Evolutionary conservation across 2,329 filamentous ascomycete genomes (phyloP), one percentile per base, ranked within the genome.

Genomic region (Ceratocystis ficicola): DNA sequence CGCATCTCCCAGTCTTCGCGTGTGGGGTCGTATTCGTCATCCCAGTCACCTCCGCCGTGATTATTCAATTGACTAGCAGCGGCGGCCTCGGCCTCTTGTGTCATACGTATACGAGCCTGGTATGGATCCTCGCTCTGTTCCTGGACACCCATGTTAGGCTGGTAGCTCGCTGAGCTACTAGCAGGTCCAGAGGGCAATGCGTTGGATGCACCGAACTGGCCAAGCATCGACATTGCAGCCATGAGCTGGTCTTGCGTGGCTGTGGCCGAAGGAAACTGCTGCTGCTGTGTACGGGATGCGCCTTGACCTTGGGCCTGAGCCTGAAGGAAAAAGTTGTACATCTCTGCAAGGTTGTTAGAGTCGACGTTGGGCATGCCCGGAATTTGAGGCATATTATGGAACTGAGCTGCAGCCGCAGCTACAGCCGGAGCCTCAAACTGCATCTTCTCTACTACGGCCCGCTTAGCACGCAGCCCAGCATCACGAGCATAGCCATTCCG

Each of bases 401-500:
- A 10, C 20, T 57, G 52, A 3, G 28, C 17, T 4, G 22, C 52
- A 20, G 12, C 17, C 28, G 22, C 25, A 12, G 22, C 50, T 12
- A 28, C 12, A 28, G 52, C 12, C 52, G 10, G 52, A 2, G 72
- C 70, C 25, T 69, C 69, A 52, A 70, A 69, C n/a, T 73, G 69
- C 0, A 72, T 70, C 62, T 74, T 72, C 28, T 72, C 73, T 25
- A 30, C 61, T 50, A 75, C 72, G 28, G 5, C 65, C 44, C 30
- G 67, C 67, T 44, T 50, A 60, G 78, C 73, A 59, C 74, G 75
- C 1, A 72, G 71, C 7, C 75, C 72, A 12, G 71, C 59, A 63
- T 77, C 77, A 67, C 74, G 76, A 65, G 76, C 76, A 68, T 77
- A 79, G 0, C 80, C 81, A 10, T 77, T 72, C 74, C 78, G 79